Conservation (phyloP, 106 monocot genomes). For the Dendrobium officinale region DNA sequence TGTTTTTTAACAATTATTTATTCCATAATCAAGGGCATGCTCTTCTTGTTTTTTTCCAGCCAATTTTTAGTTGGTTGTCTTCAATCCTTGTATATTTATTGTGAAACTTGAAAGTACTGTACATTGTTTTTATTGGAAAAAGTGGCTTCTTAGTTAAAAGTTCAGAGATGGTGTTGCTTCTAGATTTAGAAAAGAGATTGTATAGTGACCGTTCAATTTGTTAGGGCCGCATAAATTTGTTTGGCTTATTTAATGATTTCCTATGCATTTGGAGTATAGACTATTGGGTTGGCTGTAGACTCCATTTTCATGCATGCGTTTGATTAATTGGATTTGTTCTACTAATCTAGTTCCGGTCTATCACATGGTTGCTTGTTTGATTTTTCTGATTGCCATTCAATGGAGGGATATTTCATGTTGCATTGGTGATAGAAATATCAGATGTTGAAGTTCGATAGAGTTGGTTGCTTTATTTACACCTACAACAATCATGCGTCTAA, state of each 20-base stretch:
- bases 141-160: neutral
- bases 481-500: neutral
- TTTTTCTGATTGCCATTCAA: neutral
- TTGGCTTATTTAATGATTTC: neutral
- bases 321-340: neutral
- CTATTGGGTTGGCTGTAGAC: neutral
- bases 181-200: neutral
- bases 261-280: neutral
- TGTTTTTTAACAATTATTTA: neutral
- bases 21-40: neutral
- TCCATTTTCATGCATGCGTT: neutral
- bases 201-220: neutral
- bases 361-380: neutral
- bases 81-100: neutral
- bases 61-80: neutral
- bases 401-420: neutral
- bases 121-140: neutral
- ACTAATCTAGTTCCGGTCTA: neutral
- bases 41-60: neutral
- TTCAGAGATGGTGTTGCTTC: neutral
- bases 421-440: neutral
- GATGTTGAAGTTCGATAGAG: neutral
- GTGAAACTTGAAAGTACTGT: neutral
- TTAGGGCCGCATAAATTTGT: neutral
- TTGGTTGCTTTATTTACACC: neutral